A percentile compares a stretch with the other conserved stretches of the same genome.
Evolutionary conservation across 2,329 filamentous ascomycete species (phyloP).

Genomic region (Penicillium frequentans): DNA sequence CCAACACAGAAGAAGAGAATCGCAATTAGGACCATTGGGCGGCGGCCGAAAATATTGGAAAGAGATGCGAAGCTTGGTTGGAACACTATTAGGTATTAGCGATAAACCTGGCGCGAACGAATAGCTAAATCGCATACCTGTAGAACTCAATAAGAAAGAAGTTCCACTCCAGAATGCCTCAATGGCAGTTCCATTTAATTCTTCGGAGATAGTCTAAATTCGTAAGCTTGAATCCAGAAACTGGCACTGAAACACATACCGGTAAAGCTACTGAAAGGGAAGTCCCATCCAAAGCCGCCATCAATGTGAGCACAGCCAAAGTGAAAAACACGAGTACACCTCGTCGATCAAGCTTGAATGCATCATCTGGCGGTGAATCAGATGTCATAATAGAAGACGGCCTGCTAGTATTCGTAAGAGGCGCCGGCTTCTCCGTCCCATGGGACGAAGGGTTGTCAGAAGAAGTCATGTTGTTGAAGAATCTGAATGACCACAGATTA

Average conservation of each 20-base stretch:
- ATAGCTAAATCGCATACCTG: conserved; percentile 13
- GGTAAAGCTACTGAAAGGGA: conserved; percentile 26
- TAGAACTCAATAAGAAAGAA: conserved; percentile 46
- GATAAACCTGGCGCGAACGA: not conserved
- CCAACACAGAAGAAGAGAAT: conserved; percentile 48
- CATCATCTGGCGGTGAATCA: conserved; percentile 4
- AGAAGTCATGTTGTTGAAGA: not conserved
- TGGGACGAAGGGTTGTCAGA: conserved; percentile 8
- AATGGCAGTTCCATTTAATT: conserved; percentile 36
- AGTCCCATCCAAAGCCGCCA: conserved; percentile 27
- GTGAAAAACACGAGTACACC: conserved; percentile 24
- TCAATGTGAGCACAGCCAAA: conserved; percentile 21
- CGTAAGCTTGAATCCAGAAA: not conserved
- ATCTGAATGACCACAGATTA: not conserved
- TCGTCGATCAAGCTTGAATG: conserved; percentile 20
- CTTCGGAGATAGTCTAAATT: conserved; percentile 32
- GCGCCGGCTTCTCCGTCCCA: conserved; percentile 6
- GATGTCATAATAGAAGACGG: conserved; percentile 3
- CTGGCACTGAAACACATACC: not conserved
- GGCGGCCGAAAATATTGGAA: conserved; percentile 51
- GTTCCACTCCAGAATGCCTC: conserved; percentile 55
- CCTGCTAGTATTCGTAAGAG: not conserved
- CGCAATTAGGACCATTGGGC: conserved; percentile 40
- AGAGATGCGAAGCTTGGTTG: conserved; percentile 52
- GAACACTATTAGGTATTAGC: conserved; percentile 39